Evolutionary conservation across 176 grass and related monocot species (phyloP).

Genomic region (Zoysia pacifica): DNA sequence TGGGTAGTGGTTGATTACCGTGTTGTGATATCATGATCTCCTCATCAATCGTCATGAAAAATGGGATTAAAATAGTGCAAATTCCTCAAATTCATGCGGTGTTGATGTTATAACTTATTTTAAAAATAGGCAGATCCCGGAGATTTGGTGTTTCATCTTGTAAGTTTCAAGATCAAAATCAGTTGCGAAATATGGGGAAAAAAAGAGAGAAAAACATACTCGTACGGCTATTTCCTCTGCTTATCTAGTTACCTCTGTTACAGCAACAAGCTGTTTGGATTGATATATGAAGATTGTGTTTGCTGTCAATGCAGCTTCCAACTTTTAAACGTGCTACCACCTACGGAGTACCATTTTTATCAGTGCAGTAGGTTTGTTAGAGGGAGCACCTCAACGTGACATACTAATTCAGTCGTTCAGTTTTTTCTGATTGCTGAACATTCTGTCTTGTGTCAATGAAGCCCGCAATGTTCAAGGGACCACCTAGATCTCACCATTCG

Average conservation of each 20-base stretch:
- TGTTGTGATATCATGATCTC: slow-evolving; percentile 40
- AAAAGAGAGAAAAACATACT: too few species aligned
- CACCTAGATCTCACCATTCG: background rate
- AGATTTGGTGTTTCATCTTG: background rate
- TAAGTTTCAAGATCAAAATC: background rate
- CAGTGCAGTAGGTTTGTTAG: background rate
- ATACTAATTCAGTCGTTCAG: too few species aligned
- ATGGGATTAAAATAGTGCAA: background rate
- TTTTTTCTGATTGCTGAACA: slow-evolving; percentile 14
- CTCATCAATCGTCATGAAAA: slow-evolving; percentile 12
- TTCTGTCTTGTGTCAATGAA: background rate
- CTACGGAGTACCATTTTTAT: background rate
- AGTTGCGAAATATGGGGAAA: too few species aligned
- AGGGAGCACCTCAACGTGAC: background rate
- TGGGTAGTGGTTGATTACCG: slow-evolving; percentile 43
- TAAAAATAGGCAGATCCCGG: background rate
- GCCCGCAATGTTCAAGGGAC: background rate
- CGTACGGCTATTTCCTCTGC: background rate
- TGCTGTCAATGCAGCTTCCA: background rate
- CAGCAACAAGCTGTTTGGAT: background rate
- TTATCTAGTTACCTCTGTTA: background rate
- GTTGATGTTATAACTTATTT: background rate
- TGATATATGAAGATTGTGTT: background rate
- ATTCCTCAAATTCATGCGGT: background rate
- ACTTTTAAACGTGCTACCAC: background rate